Conservation (phyloP, 768 basidiomycete species). For the Termitomyces sp. region DNA sequence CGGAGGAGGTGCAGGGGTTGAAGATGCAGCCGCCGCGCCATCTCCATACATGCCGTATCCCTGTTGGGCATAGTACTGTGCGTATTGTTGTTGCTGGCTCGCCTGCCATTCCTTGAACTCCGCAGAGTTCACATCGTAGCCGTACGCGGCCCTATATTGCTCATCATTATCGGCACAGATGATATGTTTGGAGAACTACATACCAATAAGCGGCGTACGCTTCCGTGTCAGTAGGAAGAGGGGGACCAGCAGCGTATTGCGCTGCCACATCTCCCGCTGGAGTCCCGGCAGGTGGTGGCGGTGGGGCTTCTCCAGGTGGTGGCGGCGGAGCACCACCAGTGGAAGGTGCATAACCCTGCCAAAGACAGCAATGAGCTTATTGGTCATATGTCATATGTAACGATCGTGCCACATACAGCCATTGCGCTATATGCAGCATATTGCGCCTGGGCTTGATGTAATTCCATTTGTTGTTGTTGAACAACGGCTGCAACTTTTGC, state of each 20-base stretch:
- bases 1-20: constrained; percentile 27
- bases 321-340: constrained; percentile 50
- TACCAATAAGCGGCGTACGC: constrained; percentile 60
- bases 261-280: constrained; percentile 41
- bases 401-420: constrained; percentile 35
- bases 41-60: constrained; percentile 32
- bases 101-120: constrained; percentile 82
- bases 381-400: not conserved
- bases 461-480: constrained; percentile 78
- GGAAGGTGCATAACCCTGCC: constrained; percentile 41
- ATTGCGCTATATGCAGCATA: constrained; percentile 70
- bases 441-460: constrained; percentile 78
- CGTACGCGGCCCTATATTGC: constrained; percentile 60
- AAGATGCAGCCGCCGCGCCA: constrained; percentile 7
- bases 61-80: constrained; percentile 63
- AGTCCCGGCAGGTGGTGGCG: constrained; percentile 37
- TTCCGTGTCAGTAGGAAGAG: constrained; percentile 39
- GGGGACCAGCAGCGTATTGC: constrained; percentile 29
- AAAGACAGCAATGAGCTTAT: not conserved
- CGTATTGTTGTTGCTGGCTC: constrained; percentile 67
- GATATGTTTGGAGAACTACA: constrained; percentile 17
- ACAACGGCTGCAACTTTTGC: constrained; percentile 55
- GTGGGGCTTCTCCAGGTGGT: constrained; percentile 41
- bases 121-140: constrained; percentile 78
- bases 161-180: not conserved